Evolutionary conservation across 768 basidiomycete genomes (phyloP), one percentile per base, ranked within the genome.

Genomic region (Xerocomellus intermedius): DNA sequence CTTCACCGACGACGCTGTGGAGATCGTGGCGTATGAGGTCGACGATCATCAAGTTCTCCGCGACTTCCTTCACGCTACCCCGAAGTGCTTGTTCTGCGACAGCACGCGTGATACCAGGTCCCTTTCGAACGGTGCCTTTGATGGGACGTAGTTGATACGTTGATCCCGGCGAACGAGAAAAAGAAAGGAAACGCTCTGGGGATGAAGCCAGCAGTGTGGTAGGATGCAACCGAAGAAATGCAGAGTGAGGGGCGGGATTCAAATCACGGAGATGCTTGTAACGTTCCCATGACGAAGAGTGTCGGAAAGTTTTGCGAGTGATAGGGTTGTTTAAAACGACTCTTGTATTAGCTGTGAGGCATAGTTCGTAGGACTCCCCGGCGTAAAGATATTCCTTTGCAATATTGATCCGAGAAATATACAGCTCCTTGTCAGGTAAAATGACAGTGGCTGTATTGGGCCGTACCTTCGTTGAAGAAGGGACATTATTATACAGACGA

Each of bases 31-130:
- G 84, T 64, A 96, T 96, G 45, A 98, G 82, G 69, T 98, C 95
- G 24, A 97, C 95, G 58, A 98, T 97, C 95, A 98, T 98, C 53
- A 98, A 73, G 68, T 98, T 98, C 75, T 98, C 95, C 0, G 94
- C 95, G 2, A 95, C 84, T 70, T 98, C 95, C 69, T 98, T 98
- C 41, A 74, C 76, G 68, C 81, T 88, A 6, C 86, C 85, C 14
- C 75, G 76, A 53, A 89, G 71, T 14, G 79, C 69, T 70, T 84
- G 62, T 62, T 87, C 84, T n/a, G 86, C 86, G 45, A 83, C 79
- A 51, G 79, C 82, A 26, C 82, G 82, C 17, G 80, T 86, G 54
- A 86, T 77, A 8, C 76, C 77, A 8, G 85, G 83, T 4, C 75
- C 82, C 69, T 90, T 91, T 42, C 84, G 83, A 24, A 92, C 77